Evolutionary conservation across 2,329 filamentous ascomycete genomes (phyloP).

Genomic region (Neofusicoccum umdonicola): DNA sequence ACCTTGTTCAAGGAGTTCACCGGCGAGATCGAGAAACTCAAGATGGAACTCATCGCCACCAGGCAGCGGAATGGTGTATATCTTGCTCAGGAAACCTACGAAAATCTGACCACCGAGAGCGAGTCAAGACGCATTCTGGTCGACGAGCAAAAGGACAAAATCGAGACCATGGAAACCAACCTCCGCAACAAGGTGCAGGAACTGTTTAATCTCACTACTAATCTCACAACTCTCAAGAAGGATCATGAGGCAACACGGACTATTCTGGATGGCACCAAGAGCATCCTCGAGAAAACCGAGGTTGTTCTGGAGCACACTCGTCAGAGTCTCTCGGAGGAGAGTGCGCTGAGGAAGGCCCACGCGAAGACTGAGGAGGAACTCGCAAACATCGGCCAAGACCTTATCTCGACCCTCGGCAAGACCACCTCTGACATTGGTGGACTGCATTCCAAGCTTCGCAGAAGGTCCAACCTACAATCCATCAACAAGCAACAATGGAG

Average conservation of each 20-base stretch:
- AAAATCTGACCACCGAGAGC: constrained; percentile 87
- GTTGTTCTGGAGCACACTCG: constrained; percentile 75
- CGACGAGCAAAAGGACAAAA: constrained; percentile 88
- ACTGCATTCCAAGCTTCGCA: constrained; percentile 79
- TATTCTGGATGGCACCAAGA: constrained; percentile 75
- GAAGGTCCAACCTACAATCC: constrained; percentile 79
- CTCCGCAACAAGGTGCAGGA: constrained; percentile 93
- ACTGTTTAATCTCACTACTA: constrained; percentile 79
- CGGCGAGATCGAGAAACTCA: constrained; percentile 87
- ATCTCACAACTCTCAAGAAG: constrained; percentile 83
- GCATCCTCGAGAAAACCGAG: constrained; percentile 83
- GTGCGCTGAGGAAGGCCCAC: constrained; percentile 75
- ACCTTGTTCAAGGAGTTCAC: constrained; percentile 88
- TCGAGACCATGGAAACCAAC: constrained; percentile 87
- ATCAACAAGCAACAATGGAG: constrained; percentile 79
- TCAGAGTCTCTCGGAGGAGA: constrained; percentile 75
- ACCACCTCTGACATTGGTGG: constrained; percentile 79
- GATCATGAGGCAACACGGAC: constrained; percentile 77
- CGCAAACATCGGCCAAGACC: constrained; percentile 66
- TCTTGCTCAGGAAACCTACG: constrained; percentile 81
- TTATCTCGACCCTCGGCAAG: constrained; percentile 73
- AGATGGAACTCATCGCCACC: constrained; percentile 89
- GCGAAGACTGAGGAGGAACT: constrained; percentile 80
- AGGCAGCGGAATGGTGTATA: constrained; percentile 94
- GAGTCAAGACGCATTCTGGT: constrained; percentile 88